A percentile compares a stretch with the other conserved stretches of the same genome.
Conservation (phyloP, 208 protist species). For the Crithidia fasciculata region DNA sequence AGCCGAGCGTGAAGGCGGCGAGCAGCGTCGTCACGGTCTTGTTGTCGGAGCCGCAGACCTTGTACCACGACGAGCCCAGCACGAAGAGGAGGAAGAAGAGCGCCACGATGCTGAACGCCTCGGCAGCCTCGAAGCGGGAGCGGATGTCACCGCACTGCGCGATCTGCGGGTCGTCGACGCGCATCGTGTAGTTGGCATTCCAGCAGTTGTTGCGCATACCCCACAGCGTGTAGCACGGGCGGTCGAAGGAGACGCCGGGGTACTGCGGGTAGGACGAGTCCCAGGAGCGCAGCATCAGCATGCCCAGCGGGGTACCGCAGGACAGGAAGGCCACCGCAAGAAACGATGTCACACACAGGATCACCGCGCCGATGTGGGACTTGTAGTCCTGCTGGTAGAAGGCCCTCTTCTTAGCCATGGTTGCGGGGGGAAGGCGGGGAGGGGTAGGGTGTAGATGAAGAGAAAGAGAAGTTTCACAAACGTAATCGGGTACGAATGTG, state of each 20-base stretch:
- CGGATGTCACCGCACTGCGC: slow-evolving; percentile 37
- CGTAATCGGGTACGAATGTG: not conserved
- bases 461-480: not conserved
- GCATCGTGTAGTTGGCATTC: slow-evolving; percentile 47
- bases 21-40: slow-evolving; percentile 39
- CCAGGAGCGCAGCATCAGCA: slow-evolving; percentile 41
- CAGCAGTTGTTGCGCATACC: slow-evolving; percentile 49
- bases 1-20: slow-evolving; percentile 48
- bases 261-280: not conserved
- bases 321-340: slow-evolving; percentile 43
- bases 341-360: slow-evolving; percentile 53
- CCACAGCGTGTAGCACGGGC: slow-evolving; percentile 68
- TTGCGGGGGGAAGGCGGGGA: slow-evolving; percentile 2
- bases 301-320: slow-evolving; percentile 51
- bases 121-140: slow-evolving; percentile 49
- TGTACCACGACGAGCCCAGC: slow-evolving; percentile 35
- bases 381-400: slow-evolving; percentile 64
- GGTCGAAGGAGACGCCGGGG: not conserved
- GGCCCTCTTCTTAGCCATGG: slow-evolving; percentile 48
- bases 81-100: slow-evolving; percentile 51
- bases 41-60: slow-evolving; percentile 42
- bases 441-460: not conserved
- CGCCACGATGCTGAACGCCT: slow-evolving; percentile 62
- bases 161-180: slow-evolving; percentile 42
- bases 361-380: slow-evolving; percentile 57